Evolutionary conservation across 306 rosid genomes (phyloP).

Genomic region (Citrullus colocynthis): DNA sequence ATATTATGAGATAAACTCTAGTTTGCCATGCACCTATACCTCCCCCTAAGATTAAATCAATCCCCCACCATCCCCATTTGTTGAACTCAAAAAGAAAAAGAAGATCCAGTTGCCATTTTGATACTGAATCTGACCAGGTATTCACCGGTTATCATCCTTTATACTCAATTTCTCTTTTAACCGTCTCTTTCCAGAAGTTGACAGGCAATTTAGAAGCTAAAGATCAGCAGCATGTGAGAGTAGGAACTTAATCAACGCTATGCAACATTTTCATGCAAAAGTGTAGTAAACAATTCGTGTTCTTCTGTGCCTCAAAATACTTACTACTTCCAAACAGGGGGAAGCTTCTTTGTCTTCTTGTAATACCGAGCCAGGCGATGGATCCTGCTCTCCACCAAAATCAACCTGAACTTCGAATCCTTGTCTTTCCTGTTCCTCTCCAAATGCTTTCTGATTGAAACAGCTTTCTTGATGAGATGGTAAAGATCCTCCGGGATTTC

Average conservation of each 20-base stretch:
- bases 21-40: background rate
- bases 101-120: background rate
- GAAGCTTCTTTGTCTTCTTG: conserved; percentile 90
- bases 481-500: conserved; percentile 91
- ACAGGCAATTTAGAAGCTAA: background rate
- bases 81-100: background rate
- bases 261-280: background rate
- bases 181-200: background rate
- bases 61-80: background rate
- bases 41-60: background rate
- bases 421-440: conserved; percentile 85
- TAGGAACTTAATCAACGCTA: background rate
- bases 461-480: conserved; percentile 86
- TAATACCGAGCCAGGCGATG: conserved; percentile 79
- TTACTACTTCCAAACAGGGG: conserved; percentile 87
- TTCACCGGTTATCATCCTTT: background rate
- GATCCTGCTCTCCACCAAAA: conserved; percentile 84
- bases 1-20: background rate
- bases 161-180: background rate
- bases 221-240: background rate
- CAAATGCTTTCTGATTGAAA: conserved; percentile 71
- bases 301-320: conserved; percentile 4
- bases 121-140: background rate
- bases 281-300: background rate
- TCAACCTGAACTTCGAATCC: conserved; percentile 84